Conservation (phyloP, 495 filamentous ascomycete species). For the Penicillium canariense region DNA sequence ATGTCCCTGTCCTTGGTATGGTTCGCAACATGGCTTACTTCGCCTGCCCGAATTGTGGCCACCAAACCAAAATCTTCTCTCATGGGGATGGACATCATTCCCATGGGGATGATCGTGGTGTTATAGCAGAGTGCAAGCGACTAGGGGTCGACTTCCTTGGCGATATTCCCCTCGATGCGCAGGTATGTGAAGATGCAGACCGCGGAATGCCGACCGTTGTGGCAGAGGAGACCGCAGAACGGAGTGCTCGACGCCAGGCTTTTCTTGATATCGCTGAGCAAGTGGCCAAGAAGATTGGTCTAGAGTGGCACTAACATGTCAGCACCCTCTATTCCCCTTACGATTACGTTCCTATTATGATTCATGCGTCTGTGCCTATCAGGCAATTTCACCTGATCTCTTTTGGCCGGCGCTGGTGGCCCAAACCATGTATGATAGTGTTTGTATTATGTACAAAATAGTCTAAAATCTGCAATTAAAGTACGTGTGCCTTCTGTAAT, state of each 20-base stretch:
- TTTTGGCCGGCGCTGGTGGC: not conserved
- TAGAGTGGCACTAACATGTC: slow-evolving; percentile 28
- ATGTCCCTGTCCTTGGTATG: slow-evolving; percentile 80
- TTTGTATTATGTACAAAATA: not conserved
- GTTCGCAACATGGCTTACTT: slow-evolving; percentile 95
- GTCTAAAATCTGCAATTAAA: too few relatives aligned
- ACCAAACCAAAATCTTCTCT: slow-evolving; percentile 74
- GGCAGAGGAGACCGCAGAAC: slow-evolving; percentile 73
- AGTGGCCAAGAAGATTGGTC: slow-evolving; percentile 53
- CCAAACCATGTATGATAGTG: not conserved
- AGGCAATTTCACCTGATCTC: not conserved
- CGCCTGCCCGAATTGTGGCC: slow-evolving; percentile 71
- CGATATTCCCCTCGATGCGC: slow-evolving; percentile 84
- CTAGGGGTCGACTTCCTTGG: slow-evolving; percentile 74
- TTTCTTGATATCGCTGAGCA: slow-evolving; percentile 69
- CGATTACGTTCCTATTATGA: not conserved
- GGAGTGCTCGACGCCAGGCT: slow-evolving; percentile 63
- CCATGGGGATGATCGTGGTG: slow-evolving; percentile 45
- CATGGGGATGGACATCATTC: slow-evolving; percentile 39
- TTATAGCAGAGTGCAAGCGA: slow-evolving; percentile 57
- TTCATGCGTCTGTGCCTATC: not conserved
- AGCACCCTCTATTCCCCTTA: not conserved
- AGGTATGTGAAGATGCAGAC: slow-evolving; percentile 87
- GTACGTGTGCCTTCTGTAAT: too few relatives aligned
- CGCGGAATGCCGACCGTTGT: slow-evolving; percentile 88